phyloP scores from a whole-genome alignment of 768 basidiomycete genomes.

The Galerina sulciceps region DNA sequence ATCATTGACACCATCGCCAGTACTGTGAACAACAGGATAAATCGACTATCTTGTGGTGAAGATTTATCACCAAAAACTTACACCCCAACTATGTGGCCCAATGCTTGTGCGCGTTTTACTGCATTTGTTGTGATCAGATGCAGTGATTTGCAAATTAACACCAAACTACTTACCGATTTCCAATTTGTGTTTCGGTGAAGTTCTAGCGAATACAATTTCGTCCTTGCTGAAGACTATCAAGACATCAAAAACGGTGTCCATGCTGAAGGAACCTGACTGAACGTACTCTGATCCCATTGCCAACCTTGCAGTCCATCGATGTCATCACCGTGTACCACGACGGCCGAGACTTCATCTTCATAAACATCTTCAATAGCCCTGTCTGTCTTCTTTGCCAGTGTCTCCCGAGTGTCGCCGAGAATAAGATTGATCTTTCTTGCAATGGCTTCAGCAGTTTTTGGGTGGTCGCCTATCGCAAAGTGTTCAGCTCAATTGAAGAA shows the following conservation, averaged over 20 bases:
- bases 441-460: slow-evolving; percentile 76
- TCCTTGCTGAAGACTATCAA: slow-evolving; percentile 62
- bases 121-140: background rate
- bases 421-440: slow-evolving; percentile 76
- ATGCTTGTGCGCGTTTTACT: slow-evolving; percentile 74
- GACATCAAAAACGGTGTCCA: background rate
- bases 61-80: slow-evolving; percentile 34
- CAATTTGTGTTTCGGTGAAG: slow-evolving; percentile 74
- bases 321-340: slow-evolving; percentile 71
- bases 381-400: slow-evolving; percentile 58
- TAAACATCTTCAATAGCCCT: slow-evolving; percentile 61
- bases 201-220: slow-evolving; percentile 75
- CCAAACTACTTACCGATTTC: slow-evolving; percentile 57
- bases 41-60: background rate
- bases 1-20: slow-evolving; percentile 76
- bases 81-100: slow-evolving; percentile 77
- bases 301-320: slow-evolving; percentile 70
- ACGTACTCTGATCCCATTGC: slow-evolving; percentile 76
- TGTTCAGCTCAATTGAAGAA: too few species aligned
- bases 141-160: background rate
- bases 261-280: background rate
- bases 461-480: slow-evolving; percentile 56
- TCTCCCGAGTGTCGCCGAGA: slow-evolving; percentile 67
- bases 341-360: slow-evolving; percentile 69
- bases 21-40: slow-evolving; percentile 36